Evolutionary conservation across 306 rosid species (phyloP).

Genomic region (Canavalia ensiformis): DNA sequence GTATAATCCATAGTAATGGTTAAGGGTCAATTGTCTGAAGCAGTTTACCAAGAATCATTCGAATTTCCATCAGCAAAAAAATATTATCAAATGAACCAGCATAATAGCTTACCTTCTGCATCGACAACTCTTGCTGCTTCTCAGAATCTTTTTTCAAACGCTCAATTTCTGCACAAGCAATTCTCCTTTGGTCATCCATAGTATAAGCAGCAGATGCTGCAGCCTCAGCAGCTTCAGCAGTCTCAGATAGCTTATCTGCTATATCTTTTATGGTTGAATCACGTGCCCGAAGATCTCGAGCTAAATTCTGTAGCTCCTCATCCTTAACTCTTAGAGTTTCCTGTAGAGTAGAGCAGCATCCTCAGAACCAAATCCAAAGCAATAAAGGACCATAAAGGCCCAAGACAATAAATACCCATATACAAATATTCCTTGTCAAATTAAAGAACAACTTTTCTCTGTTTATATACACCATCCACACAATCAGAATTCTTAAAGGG

Average conservation of each 20-base stretch:
- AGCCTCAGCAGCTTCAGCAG: slow-evolving; percentile 99
- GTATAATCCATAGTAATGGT: slow-evolving; percentile 12
- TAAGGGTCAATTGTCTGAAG: slow-evolving; percentile 15
- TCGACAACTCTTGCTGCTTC: slow-evolving; percentile 67
- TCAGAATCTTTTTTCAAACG: slow-evolving; percentile 70
- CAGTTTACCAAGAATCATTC: slow-evolving; percentile 2
- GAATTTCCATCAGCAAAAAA: slow-evolving; percentile 24
- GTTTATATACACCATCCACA: background rate
- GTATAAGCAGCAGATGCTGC: slow-evolving; percentile 98
- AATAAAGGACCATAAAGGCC: slow-evolving; percentile 33
- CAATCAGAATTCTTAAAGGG: background rate
- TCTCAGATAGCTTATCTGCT: slow-evolving; percentile 93
- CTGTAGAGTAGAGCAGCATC: slow-evolving; percentile 55
- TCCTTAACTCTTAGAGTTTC: slow-evolving; percentile 95
- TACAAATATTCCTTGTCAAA: slow-evolving; percentile 24
- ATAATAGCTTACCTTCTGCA: slow-evolving; percentile 65
- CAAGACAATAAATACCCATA: slow-evolving; percentile 25
- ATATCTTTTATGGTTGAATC: slow-evolving; percentile 93
- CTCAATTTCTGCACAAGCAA: slow-evolving; percentile 81
- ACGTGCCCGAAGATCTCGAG: slow-evolving; percentile 92
- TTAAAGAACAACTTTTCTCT: slow-evolving; percentile 4
- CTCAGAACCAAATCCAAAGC: slow-evolving; percentile 42
- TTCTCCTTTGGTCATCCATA: slow-evolving; percentile 89
- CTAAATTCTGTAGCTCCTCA: slow-evolving; percentile 93
- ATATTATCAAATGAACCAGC: slow-evolving; percentile 14